Base-by-base conservation (phyloP, 441 rosid genomes). In the Arabidopsis lyrata region DNA sequence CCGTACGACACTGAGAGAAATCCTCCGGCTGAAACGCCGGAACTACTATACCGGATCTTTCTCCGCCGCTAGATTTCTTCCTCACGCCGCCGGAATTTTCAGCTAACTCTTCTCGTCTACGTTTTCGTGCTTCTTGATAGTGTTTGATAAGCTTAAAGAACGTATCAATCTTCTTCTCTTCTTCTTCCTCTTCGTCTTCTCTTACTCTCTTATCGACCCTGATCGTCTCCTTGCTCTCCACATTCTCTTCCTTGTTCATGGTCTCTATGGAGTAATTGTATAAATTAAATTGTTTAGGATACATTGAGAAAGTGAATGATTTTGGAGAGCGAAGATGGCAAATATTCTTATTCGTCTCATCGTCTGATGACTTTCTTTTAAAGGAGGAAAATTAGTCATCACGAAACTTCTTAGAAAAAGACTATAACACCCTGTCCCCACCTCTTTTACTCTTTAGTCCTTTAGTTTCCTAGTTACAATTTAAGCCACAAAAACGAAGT, bases 21-120 rank as follows among this genome's bases (percentile, higher is more conserved):
- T 77, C 80, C 60, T 70, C 80, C 34, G 68, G 76, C 63, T 57
- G 72, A 77, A 77, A 77, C 63, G 76, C 56, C 24, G 80, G 80
- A 41, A 77, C 76, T 42, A 70, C 72, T 32, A 10, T 8, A 47
- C 70, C 38, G 2, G 79, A 69, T 27, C 66, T 69, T 48, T 69
- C 79, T 16, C 75, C 75, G 9, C 22, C 6, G 66, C 47, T 69
- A 0, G 22, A 39, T 70, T 32, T 77, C 67, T 57, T 77, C 72
- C 67, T 56, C 48, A 13, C 0, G 5, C 31, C 60, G 1, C 53
- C 29, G 2, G 65, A 45, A 63, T 3, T 63, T 32, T 41, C 67
- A 77, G 54, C 31, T 31, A 70, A 58, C 42, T 77, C 80, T 48
- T 56, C 41, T 32, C 76, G 29, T 58, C 67, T 64, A 31, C 76